These are phyloP conservation scores for Thymus mandschuricus DNA, from an alignment of 257 asterid species.

Conservation along the genomic window DNA sequence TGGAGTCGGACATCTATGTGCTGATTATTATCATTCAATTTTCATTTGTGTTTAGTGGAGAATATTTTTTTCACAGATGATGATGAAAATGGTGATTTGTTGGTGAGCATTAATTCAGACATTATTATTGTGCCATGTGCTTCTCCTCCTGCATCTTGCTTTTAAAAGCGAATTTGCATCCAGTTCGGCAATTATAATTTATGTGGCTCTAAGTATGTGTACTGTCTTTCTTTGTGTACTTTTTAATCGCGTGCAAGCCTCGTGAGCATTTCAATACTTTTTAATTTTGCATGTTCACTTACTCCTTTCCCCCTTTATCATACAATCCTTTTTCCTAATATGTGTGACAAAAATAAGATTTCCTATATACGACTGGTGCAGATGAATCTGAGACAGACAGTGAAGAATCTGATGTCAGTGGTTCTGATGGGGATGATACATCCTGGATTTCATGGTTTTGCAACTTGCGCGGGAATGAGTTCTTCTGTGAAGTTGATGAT, in stretches of 20 bases:
- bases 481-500: slow-evolving; percentile 70
- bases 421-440: slow-evolving; percentile 72
- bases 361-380: slow-evolving; percentile 32
- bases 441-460: slow-evolving; percentile 77
- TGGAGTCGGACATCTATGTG: too few relatives aligned
- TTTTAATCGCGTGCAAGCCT: neutral
- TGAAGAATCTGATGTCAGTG: slow-evolving; percentile 70
- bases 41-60: too few relatives aligned
- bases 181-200: neutral
- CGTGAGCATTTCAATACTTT: neutral
- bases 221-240: neutral
- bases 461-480: slow-evolving; percentile 71
- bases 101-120: too few relatives aligned
- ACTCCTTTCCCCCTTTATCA: neutral
- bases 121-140: too few relatives aligned
- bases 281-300: neutral
- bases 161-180: neutral
- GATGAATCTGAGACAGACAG: slow-evolving; percentile 73
- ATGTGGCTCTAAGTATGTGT: neutral
- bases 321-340: neutral
- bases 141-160: slow-evolving; percentile 6
- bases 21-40: too few relatives aligned
- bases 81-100: too few relatives aligned
- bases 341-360: slow-evolving; percentile 9
- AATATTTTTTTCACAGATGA: too few relatives aligned